These are phyloP conservation scores for Aurinia saxatilis DNA, from an alignment of 345 rosid species.

Conservation along the genomic window DNA sequence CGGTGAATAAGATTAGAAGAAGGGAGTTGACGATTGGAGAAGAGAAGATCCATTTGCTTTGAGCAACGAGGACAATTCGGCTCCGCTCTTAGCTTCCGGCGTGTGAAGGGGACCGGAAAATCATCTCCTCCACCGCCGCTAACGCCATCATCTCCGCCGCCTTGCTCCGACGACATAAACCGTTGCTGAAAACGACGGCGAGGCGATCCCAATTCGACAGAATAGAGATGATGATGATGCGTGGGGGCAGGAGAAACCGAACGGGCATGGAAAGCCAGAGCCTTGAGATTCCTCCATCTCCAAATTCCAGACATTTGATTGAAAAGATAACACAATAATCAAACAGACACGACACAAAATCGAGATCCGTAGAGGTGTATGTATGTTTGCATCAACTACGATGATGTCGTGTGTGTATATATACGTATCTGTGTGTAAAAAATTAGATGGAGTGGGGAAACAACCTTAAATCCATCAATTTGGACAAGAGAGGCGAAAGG, in stretches of 20 bases:
- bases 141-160: constrained; percentile 35
- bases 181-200: constrained; percentile 54
- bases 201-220: constrained; percentile 33
- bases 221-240: constrained; percentile 48
- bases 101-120: constrained; percentile 15
- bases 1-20: constrained; percentile 34
- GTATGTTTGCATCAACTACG: constrained; percentile 23
- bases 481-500: constrained; percentile 19
- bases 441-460: constrained; percentile 17
- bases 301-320: constrained; percentile 50
- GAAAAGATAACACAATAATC: background rate
- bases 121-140: constrained; percentile 17
- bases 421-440: background rate
- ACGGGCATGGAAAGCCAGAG: constrained; percentile 27
- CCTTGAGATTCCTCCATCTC: constrained; percentile 61
- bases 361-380: constrained; percentile 18
- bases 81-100: constrained; percentile 74
- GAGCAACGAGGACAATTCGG: constrained; percentile 93
- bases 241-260: constrained; percentile 28
- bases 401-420: constrained; percentile 16
- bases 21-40: constrained; percentile 49
- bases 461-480: constrained; percentile 18
- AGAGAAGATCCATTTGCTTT: constrained; percentile 73
- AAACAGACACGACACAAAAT: background rate
- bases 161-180: constrained; percentile 72